Base-by-base conservation (phyloP, 108 stramenopile species). In the Aureococcus anophagefferens region DNA sequence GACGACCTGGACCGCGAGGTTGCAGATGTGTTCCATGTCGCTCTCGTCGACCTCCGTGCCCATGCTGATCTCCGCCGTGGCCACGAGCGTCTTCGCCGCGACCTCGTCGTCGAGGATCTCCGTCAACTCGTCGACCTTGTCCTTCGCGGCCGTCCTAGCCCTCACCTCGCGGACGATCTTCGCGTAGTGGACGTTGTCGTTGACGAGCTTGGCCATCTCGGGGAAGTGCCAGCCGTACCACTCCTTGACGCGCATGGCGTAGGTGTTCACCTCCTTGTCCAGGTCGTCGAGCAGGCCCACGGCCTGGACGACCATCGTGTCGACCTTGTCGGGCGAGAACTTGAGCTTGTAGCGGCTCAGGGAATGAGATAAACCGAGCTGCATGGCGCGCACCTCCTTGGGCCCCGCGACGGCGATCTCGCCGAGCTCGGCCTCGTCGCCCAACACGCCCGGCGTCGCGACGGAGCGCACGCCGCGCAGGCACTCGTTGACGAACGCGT, bases 201-300 rank as follows among this genome's bases (percentile, higher is more conserved):
- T 91, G 51, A 98, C 88, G 46, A 97, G 80, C 78, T 86, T 80
- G 45, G 46, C 74, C 68, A 84, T 79, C 75, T 83, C 88, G 46
- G 99, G 99, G 83, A 99, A 98, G 85, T 99, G 99, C 97, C 97
- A 98, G 64, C 97, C 96, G 83, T 97, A 99, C 99, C 99, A 99
- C 85, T 99, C 99, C 80, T 93, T 91, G 29, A 98, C 97, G 65
- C 99, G 82, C 99, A 99, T 99, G 67, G 99, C 99, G 80, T 98
- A 99, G 13, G 95, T 98, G 80, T 99, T 99, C 83, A 99, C 97
- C 86, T 99, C 99, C 89, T 99, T 99, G 82, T 99, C 99, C 36
- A 99, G 84, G 75, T 99, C 97, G 81, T 99, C 99, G 75, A 99
- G 85, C 65, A 99, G 82, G 15, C 95, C 96, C 35, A 99, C 93